Evolutionary conservation across 805 yeast genomes (phyloP), one percentile per base, ranked within the genome.

Genomic region (Yarrowia sp.): DNA sequence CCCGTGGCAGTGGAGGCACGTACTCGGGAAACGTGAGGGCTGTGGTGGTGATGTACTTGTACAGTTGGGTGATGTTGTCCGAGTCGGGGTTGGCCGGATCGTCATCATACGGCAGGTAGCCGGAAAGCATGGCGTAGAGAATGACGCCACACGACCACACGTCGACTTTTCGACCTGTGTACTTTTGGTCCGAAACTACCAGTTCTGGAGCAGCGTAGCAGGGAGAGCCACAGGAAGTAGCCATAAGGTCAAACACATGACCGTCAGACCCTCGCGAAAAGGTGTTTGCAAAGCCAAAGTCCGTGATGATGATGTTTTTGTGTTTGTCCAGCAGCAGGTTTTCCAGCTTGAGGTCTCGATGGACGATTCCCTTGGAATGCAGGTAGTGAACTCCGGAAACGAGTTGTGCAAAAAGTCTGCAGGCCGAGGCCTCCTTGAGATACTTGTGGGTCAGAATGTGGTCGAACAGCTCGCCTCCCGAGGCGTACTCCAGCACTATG

Each of bases 151-250:
- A 85, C 0, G 97, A 90, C 99, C 99, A 95, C 46, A 92, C 88
- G 76, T 95, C 99, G 33, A 91, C 98, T 76, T 91, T 92, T 67
- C 91, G 83, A 22, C 97, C 98, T 69, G 89, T 91, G 74, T 95
- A 95, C 16, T 96, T 92, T 63, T 86, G 83, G 68, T 86, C 90
- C 12, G 93, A 88, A 32, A 92, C 87, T 3, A 95, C 99, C 66
- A 95, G 78, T 74, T 95, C 99, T 0, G 99, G 99, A 1, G 99
- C 99, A 0, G 99, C 99, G 76, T 93, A 93, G 75, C 99, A 93
- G 0, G 99, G 99, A 2, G 97, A 90, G 1, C 99, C 99, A 75
- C 99, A 93, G 38, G 92, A 85, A 1, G 98, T 93, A 73, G 86
- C 87, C 98, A 93, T 95, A 49, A 90, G 78, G 74, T 91, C 97